Evolutionary conservation across 2,329 filamentous ascomycete species (phyloP), one percentile per base, ranked within the genome.

Genomic region (Fusarium keratoplasticum): DNA sequence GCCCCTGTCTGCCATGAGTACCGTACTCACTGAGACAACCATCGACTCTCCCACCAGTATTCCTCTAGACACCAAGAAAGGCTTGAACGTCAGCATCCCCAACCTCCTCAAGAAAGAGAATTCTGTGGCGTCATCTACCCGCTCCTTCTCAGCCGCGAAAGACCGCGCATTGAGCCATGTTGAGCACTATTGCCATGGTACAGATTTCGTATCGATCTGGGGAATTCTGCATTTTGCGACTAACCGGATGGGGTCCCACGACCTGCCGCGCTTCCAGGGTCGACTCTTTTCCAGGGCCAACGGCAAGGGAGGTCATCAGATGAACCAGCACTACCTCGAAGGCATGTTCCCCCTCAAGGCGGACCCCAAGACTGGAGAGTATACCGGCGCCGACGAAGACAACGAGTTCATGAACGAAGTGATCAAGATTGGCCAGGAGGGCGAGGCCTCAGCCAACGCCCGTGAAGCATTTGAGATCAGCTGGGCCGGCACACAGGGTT

Each of bases 111-210:
- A 70, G 13, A 76, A 76, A 9, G 77, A 80, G 25, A 68, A 78
- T 4, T 79, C 81, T 0, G 74, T 76, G 6, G 55, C 80, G 11
- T 82, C 82, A 1, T 82, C 81, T 1, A 79, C 84, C 13, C 74
- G 83, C 22, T 82, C 81, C 7, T 80, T 83, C 2, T 80, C 79
- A 1, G 79, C 84, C 2, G 81, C 85, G 10, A 82, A 85, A 6
- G 84, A 86, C 70, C 83, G 85, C 44, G 88, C 89, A 4, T 91
- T 96, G 61, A 87, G 88, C 7, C 88, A 95, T 73, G 92, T 96
- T 42, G 94, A 96, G 82, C 94, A 96, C 81, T 96, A 95, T 77
- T 92, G 91, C 4, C 93, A 95, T 79, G 88, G 87, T 10, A 88
- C 86, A 18, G 94, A 96, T 76, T 93, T 94, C 74, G 93, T 96